Evolutionary conservation across 2,329 filamentous ascomycete genomes (phyloP).

Genomic region (Beauveria asiatica): DNA sequence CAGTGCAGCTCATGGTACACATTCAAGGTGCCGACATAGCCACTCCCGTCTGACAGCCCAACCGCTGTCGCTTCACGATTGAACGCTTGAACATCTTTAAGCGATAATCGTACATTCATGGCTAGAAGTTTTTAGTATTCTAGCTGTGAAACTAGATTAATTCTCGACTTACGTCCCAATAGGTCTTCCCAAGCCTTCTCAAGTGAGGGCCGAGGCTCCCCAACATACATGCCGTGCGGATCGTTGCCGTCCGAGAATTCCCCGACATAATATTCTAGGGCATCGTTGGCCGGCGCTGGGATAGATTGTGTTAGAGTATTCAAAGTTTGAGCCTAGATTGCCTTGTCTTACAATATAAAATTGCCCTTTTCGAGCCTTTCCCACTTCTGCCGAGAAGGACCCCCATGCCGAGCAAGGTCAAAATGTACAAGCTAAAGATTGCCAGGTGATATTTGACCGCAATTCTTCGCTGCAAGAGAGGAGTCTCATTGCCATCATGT

Average conservation of each 20-base stretch:
- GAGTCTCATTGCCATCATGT: background rate
- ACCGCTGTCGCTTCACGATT: slow-evolving; percentile 6
- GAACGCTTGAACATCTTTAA: slow-evolving; percentile 3
- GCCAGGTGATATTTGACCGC: background rate
- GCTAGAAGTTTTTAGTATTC: background rate
- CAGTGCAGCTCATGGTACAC: slow-evolving; percentile 10
- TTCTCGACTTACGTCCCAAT: background rate
- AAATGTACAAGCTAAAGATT: slow-evolving; percentile 6
- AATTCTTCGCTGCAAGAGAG: background rate
- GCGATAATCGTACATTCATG: slow-evolving; percentile 3
- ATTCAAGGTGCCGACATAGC: slow-evolving; percentile 8
- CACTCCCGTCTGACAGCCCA: slow-evolving; percentile 7
- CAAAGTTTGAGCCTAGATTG: fast-evolving
- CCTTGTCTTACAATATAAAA: slow-evolving; percentile 2
- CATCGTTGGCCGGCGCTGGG: slow-evolving; percentile 6
- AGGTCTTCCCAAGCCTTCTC: slow-evolving; percentile 8
- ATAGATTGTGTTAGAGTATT: background rate
- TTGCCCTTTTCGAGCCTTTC: background rate
- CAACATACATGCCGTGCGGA: slow-evolving; percentile 7
- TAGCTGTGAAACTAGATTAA: background rate
- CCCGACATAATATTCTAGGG: slow-evolving; percentile 5
- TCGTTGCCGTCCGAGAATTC: slow-evolving; percentile 6
- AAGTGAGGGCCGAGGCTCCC: slow-evolving; percentile 6
- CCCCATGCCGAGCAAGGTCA: background rate
- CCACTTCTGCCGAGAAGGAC: background rate